Percentiles rank a stretch among this genome's conserved stretches.
phyloP scores from a whole-genome alignment of 768 basidiomycete genomes.

The Holtermanniella nyarrowii region DNA sequence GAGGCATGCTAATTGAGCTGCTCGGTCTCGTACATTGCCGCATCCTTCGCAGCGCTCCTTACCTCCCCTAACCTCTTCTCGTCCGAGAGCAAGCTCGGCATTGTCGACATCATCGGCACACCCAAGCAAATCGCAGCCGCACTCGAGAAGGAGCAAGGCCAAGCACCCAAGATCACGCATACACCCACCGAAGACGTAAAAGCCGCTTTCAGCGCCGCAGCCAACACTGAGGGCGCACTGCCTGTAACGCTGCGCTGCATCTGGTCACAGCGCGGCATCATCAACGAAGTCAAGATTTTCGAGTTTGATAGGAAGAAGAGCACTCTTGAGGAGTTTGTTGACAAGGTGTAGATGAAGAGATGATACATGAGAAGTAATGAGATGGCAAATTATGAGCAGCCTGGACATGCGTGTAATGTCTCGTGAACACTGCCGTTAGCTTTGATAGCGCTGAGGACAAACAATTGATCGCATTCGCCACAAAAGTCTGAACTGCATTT shows the following conservation, averaged over 20 bases:
- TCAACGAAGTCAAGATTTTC: background rate
- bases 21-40: background rate
- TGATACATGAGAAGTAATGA: too few relatives aligned
- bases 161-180: background rate
- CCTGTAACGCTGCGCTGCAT: background rate
- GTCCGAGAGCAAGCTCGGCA: background rate
- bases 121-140: background rate
- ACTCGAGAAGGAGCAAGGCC: background rate
- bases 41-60: background rate
- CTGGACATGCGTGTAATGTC: constrained; percentile 85
- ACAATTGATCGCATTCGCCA: constrained; percentile 85
- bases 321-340: background rate
- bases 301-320: background rate
- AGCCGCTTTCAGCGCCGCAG: background rate
- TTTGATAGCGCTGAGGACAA: constrained; percentile 1
- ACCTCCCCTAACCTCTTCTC: background rate
- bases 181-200: background rate
- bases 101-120: background rate
- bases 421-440: constrained; percentile 57
- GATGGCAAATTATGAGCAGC: constrained; percentile 42
- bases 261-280: background rate
- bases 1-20: background rate
- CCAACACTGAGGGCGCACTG: background rate
- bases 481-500: constrained; percentile 83
- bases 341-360: background rate